Base-by-base conservation (phyloP, 345 rosid species). In the Gossypium anomalum region DNA sequence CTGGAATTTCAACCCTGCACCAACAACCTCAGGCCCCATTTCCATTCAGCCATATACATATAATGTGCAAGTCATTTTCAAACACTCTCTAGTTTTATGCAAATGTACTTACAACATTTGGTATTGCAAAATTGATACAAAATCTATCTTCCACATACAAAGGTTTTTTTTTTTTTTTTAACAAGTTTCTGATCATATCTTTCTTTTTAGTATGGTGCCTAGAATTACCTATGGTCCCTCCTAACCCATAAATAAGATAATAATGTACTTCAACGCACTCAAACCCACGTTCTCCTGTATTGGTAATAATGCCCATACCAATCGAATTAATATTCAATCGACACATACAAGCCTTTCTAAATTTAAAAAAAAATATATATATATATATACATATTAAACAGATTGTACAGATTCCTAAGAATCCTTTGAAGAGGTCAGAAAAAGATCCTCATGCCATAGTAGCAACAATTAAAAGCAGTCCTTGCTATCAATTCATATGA, bases 21-120 rank as follows among this genome's bases (percentile, higher is more conserved):
- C 68, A 73, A 73, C 43, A 13, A 66, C 67, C 60, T 81, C 62
- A 69, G 63, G 76, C 78, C 70, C 23, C 22, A 75, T 63, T 76
- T 77, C 75, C 75, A 53, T 73, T 71, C 56, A 69, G 72, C 59
- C 72, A 67, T 76, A 0, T 34, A 5, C 41, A 5, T 45, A 72
- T 44, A 80, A 65, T 66, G 67, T 67, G 78, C 77, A 75, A 38
- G 74, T 19, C 75, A 38, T 43, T 71, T 43, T 57, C 34, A 57
- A 57, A 15, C 62, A 14, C 62, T 56, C 58, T 55, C 23, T 55
- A 19, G 10, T n/a, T 19, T 55, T 9, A 29, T 44, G 38, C 38
- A 34, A 34, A 34, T 34, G 38, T 34, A 34, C 38, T 34, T 34
- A 4, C 1, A 0, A 17, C 12, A 69, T 73, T 63, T 67, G 47